Evolutionary conservation across 139 green algal genomes (phyloP).

Genomic region (Coccomyxa sp.): DNA sequence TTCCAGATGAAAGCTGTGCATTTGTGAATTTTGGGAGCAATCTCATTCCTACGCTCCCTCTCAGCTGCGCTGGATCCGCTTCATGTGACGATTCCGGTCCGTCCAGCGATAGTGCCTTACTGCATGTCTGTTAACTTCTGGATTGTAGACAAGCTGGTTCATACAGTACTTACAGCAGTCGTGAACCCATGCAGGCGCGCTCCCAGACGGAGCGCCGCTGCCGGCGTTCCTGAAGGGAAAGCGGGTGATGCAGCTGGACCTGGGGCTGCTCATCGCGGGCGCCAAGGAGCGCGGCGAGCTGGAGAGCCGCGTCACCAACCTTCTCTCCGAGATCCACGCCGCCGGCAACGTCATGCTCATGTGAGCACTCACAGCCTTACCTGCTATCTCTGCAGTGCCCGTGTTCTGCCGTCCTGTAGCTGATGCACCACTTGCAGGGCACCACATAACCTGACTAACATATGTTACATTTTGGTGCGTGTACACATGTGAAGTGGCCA

Average conservation of each 20-base stretch:
- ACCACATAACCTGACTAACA: no score
- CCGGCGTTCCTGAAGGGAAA: constrained; percentile 84
- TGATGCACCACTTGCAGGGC: not conserved
- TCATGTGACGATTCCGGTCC: no score
- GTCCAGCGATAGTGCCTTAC: no score
- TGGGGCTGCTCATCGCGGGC: constrained; percentile 87
- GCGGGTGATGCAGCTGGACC: constrained; percentile 90
- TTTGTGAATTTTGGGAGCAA: no score
- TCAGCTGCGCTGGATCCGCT: no score
- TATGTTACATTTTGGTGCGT: no score
- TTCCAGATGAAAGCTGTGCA: no score
- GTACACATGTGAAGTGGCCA: no score
- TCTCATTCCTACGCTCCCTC: no score
- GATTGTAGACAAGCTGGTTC: no score
- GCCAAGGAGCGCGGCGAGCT: constrained; percentile 96
- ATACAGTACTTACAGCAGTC: no score
- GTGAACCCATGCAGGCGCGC: not conserved
- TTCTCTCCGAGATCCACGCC: constrained; percentile 76
- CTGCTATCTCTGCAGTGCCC: not conserved
- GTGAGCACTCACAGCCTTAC: constrained; percentile 32
- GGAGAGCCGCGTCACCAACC: constrained; percentile 85
- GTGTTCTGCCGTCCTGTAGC: not conserved
- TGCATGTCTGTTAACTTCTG: no score
- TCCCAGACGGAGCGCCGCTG: constrained; percentile 59
- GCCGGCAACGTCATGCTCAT: constrained; percentile 90